phyloP scores from a whole-genome alignment of 2,329 filamentous ascomycete genomes.

The Aureobasidium lini region DNA sequence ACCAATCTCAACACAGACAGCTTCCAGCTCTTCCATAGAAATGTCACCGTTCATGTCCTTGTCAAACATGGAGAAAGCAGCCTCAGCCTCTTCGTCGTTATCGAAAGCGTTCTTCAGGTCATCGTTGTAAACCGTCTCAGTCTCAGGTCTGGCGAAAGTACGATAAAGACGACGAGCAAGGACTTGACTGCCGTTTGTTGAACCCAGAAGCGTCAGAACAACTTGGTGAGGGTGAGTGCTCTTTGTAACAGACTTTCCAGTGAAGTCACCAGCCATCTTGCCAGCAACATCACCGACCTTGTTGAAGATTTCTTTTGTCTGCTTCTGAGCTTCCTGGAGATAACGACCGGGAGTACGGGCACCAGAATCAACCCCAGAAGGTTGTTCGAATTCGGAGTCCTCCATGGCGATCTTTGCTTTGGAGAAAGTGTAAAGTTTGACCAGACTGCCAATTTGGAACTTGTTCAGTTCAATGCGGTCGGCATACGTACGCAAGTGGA shows the following conservation, averaged over 20 bases:
- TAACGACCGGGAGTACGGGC: slow-evolving; percentile 66
- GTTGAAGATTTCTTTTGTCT: slow-evolving; percentile 65
- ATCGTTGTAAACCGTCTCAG: slow-evolving; percentile 68
- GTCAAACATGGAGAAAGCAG: slow-evolving; percentile 87
- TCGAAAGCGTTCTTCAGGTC: slow-evolving; percentile 75
- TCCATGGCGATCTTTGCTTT: slow-evolving; percentile 59
- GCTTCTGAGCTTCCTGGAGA: slow-evolving; percentile 61
- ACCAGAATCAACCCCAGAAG: slow-evolving; percentile 45
- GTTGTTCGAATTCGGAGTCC: slow-evolving; percentile 69
- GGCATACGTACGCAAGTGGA: slow-evolving; percentile 84
- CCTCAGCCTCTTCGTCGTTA: slow-evolving; percentile 76
- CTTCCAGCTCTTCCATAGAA: slow-evolving; percentile 87
- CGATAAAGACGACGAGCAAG: slow-evolving; percentile 83
- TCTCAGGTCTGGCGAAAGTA: slow-evolving; percentile 68
- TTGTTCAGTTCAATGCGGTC: slow-evolving; percentile 90
- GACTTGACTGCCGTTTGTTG: slow-evolving; percentile 67
- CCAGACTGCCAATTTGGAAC: slow-evolving; percentile 66
- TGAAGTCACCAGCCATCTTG: slow-evolving; percentile 84
- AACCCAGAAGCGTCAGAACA: slow-evolving; percentile 67
- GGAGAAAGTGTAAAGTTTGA: slow-evolving; percentile 58
- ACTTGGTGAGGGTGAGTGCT: slow-evolving; percentile 79
- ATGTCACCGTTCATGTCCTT: slow-evolving; percentile 96
- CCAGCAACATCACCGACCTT: slow-evolving; percentile 81
- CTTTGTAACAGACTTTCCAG: slow-evolving; percentile 60
- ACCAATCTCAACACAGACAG: slow-evolving; percentile 88